Base-by-base conservation (phyloP, 2,329 filamentous ascomycete species). In the Colletotrichum tropicicola region DNA sequence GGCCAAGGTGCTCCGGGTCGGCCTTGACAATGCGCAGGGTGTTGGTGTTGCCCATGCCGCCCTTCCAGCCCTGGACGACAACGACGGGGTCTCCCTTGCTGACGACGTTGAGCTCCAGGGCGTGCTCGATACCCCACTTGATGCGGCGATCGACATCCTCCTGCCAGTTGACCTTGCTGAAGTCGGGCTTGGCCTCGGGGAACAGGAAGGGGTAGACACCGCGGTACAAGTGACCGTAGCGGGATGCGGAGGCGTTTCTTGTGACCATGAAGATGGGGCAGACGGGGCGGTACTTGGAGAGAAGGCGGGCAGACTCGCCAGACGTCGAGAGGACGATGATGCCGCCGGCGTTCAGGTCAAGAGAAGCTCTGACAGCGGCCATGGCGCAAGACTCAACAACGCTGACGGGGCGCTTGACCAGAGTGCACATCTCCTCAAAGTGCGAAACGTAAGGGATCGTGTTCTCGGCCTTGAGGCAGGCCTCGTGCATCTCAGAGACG, bases 231-330 rank as follows among this genome's bases (percentile, higher is more conserved):
- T 99, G 96, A 71, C 90, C 92, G 81, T 96, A 98, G 82, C 96
- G 88, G 66, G 94, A 92, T 55, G 96, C 93, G 70, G 87, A 89
- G 51, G 89, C 82, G 79, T 92, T 97, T 74, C 96, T 91, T 70
- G 95, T 97, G 69, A 99, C 92, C 95, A 98, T 98, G 86, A 99
- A 95, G 83, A 99, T 98, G 73, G 96, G 96, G 89, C 95, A 98
- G 69, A 98, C 94, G 54, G 96, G 96, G 76, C 96, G 92, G 86
- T 98, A 99, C 86, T 99, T 99, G 85, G 95, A 97, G 71, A 98
- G 87, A 68, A 98, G 90, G 74, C 96, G 94, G 66, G 96, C 96
- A 70, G 95, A 98, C 75, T 93, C 92, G 77, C 96, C 96, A 71
- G 94, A 97, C 57, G 96, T 99, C 73, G 95, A 98, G 73, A 99